Evolutionary conservation across 208 protist species (phyloP).

Genomic region (Leishmania tarentolae): DNA sequence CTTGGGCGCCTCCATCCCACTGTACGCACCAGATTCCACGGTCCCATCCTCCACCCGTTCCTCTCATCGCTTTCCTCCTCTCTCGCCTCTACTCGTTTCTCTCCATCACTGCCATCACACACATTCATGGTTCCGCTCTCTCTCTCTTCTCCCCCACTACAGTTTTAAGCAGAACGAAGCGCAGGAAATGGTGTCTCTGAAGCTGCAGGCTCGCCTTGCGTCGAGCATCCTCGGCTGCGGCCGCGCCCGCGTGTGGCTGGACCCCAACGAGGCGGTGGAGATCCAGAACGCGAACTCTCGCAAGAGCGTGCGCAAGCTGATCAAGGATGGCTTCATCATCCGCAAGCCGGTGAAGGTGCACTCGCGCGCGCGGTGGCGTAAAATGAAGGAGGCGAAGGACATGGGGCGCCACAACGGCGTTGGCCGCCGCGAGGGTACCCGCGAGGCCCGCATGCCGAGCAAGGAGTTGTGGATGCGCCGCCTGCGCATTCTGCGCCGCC

Average conservation of each 20-base stretch:
- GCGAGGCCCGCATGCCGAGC: slow-evolving; percentile 96
- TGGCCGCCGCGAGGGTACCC: slow-evolving; percentile 97
- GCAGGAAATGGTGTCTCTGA: slow-evolving; percentile 69
- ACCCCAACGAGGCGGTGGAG: slow-evolving; percentile 97
- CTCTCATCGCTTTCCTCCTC: not conserved
- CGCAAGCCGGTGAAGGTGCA: slow-evolving; percentile 95
- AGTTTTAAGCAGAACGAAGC: no score
- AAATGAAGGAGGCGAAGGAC: slow-evolving; percentile 91
- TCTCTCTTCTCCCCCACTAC: no score
- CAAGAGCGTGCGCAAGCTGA: slow-evolving; percentile 96
- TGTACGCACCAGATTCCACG: not conserved
- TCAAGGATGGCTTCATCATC: slow-evolving; percentile 98
- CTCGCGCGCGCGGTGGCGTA: slow-evolving; percentile 94
- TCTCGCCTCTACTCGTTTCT: not conserved
- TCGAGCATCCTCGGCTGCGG: slow-evolving; percentile 98
- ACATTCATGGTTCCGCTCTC: not conserved
- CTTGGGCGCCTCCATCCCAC: not conserved
- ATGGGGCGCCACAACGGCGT: slow-evolving; percentile 93
- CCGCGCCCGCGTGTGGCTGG: slow-evolving; percentile 97
- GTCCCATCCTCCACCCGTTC: not conserved
- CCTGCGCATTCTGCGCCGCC: slow-evolving; percentile 96
- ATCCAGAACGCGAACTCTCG: slow-evolving; percentile 98
- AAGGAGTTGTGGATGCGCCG: slow-evolving; percentile 99
- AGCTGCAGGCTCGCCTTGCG: slow-evolving; percentile 98
- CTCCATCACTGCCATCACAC: not conserved